Percentiles rank a stretch among this genome's conserved stretches.
phyloP scores from a whole-genome alignment of 805 yeast genomes.

The Wickerhamomyces ciferrii region DNA sequence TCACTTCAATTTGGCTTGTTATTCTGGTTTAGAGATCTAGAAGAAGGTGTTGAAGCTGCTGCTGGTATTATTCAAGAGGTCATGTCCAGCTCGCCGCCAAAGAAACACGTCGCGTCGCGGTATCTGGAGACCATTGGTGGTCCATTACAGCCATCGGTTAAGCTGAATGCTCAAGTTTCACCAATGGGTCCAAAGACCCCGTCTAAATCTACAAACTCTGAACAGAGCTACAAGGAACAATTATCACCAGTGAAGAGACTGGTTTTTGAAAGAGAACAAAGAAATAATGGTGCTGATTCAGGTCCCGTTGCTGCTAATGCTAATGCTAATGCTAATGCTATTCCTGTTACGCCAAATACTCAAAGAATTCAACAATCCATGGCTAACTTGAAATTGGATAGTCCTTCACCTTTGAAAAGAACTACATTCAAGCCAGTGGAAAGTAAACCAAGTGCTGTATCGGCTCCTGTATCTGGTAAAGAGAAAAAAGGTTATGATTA shows the following conservation, averaged over 20 bases:
- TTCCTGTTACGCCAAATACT: background rate
- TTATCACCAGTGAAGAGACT: conserved; percentile 1
- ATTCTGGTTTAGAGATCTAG: too few relatives aligned
- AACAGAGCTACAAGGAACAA: background rate
- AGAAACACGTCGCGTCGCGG: conserved; percentile 19
- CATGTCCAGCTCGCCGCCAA: background rate
- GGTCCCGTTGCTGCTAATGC: background rate
- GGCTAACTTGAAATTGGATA: conserved; percentile 15
- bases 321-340: too few relatives aligned
- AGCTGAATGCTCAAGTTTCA: conserved; percentile 5
- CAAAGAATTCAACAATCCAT: conserved; percentile 12
- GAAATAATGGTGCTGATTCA: background rate
- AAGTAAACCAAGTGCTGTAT: background rate
- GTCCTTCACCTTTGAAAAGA: conserved; percentile 22
- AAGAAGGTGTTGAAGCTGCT: background rate
- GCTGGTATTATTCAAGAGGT: too few relatives aligned
- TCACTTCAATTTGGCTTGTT: too few relatives aligned
- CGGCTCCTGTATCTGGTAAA: conserved; percentile 6
- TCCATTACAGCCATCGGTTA: conserved; percentile 16
- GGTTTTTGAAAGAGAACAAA: background rate
- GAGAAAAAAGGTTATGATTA: conserved; percentile 64
- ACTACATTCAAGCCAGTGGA: conserved; percentile 2
- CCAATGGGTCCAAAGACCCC: background rate
- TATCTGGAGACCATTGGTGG: conserved; percentile 17
- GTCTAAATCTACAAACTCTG: background rate